Conservation (phyloP, 2,329 filamentous ascomycete species). For the Tolypocladium ovalisporum region DNA sequence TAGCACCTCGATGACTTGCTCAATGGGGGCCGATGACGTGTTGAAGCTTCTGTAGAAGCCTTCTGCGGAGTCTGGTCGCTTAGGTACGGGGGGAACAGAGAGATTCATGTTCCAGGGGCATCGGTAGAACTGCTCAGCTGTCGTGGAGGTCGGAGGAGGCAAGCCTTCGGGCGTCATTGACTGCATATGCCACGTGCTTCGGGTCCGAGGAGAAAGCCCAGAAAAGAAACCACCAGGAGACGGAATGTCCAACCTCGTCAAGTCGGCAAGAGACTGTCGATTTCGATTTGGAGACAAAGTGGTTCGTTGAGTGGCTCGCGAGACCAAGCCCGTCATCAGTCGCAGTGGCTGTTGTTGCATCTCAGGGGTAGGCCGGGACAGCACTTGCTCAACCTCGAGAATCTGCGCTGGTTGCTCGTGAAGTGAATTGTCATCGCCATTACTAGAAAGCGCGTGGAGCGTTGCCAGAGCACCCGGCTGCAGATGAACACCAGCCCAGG, state of each 20-base stretch:
- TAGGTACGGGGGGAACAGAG: slow-evolving; percentile 23
- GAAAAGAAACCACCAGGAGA: slow-evolving; percentile 90
- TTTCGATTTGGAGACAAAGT: slow-evolving; percentile 17
- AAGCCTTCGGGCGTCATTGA: slow-evolving; percentile 40
- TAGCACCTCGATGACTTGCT: slow-evolving; percentile 54
- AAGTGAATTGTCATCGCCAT: slow-evolving; percentile 45
- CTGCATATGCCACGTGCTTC: slow-evolving; percentile 71
- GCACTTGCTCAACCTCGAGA: slow-evolving; percentile 31
- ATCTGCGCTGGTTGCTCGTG: slow-evolving; percentile 32
- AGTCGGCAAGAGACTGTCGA: slow-evolving; percentile 53
- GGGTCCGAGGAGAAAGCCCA: slow-evolving; percentile 62
- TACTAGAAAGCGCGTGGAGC: slow-evolving; percentile 58
- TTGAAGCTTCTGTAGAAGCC: slow-evolving; percentile 26
- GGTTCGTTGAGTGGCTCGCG: slow-evolving; percentile 9
- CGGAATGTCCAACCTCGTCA: slow-evolving; percentile 78
- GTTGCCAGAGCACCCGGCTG: slow-evolving; percentile 74
- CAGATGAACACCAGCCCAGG: slow-evolving; percentile 65
- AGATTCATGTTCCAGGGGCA: slow-evolving; percentile 57
- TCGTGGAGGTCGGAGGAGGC: slow-evolving; percentile 68
- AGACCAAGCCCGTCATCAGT: slow-evolving; percentile 32
- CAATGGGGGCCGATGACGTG: slow-evolving; percentile 38
- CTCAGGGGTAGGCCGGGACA: slow-evolving; percentile 17
- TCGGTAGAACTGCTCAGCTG: slow-evolving; percentile 86
- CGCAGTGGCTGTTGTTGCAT: slow-evolving; percentile 42
- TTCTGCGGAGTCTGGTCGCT: slow-evolving; percentile 25